Base-by-base conservation (phyloP, 257 asterid species). In the Plantago elongata region DNA sequence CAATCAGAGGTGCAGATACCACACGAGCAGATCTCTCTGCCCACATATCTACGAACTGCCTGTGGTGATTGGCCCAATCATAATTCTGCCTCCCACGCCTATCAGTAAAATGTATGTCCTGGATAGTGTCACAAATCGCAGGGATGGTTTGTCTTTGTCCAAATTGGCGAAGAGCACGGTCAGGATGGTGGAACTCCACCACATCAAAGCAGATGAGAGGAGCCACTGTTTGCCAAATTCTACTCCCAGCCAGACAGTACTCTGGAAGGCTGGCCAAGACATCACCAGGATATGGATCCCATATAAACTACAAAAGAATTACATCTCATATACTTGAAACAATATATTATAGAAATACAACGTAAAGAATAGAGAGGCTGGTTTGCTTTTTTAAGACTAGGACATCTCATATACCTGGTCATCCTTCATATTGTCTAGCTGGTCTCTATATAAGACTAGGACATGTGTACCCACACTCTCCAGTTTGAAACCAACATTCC, bases 401-500 rank as follows among this genome's bases (percentile, higher is more conserved):
- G n/a, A n/a, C n/a, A n/a, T n/a, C n/a, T n/a, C n/a, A n/a, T n/a
- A n/a, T n/a, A n/a, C 84, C 88, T 78, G 88, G 60, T 76, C 84
- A 40, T 82, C 84, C 79, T 82, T 82, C 88, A 82, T 76, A 65
- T 78, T 82, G 75, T 82, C 84, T 50, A 82, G 74, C 61, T 76
- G 84, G 71, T 82, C 88, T 50, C 84, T 72, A 50, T 80, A 79
- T 7, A 71, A 59, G 66, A 79, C 73, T 30, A 80, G 80, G 45
- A 80, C 86, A 61, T 80, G 91, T 13, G 83, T 81, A 56, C 90
- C 91, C 18, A 85, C 87, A 34, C 77, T 85, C 72, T 88, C 96
- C 69, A 83, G 85, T 90, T 85, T 85, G 79, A 85, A 85, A 16
- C 91, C 94, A 46, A 85, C 87, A 66, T 88, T 88, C 96, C 91